Conservation (phyloP, 805 yeast species). For the Metschnikowia vanudenii region DNA sequence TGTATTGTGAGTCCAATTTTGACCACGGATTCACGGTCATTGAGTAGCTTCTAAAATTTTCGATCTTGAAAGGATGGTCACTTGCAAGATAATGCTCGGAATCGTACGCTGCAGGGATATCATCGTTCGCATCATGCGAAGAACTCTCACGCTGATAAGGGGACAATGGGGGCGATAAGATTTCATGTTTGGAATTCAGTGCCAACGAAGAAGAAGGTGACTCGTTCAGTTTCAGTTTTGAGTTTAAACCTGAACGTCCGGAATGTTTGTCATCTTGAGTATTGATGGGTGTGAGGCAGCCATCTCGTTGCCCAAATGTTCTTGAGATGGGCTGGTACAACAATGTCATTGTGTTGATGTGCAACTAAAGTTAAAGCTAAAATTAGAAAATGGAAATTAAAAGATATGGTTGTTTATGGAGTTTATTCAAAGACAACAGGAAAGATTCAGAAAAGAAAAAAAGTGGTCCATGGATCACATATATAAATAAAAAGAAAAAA, state of each 20-base stretch:
- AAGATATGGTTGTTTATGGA: neutral
- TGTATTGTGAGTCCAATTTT: slow-evolving; percentile 44
- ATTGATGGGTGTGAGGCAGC: slow-evolving; percentile 33
- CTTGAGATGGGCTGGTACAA: slow-evolving; percentile 36
- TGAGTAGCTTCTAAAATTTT: slow-evolving; percentile 44
- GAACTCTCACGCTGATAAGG: slow-evolving; percentile 21
- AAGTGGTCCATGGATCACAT: slow-evolving; percentile 5
- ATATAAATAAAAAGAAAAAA: slow-evolving; percentile 12
- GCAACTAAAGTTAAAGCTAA: neutral
- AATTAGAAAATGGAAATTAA: neutral
- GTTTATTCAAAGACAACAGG: neutral
- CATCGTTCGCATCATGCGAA: slow-evolving; percentile 14
- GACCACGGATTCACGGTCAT: slow-evolving; percentile 54
- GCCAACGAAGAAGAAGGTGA: slow-evolving; percentile 3
- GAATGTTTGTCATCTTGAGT: slow-evolving; percentile 10
- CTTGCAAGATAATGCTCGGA: slow-evolving; percentile 21
- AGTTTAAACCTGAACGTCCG: neutral
- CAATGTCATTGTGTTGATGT: slow-evolving; percentile 23
- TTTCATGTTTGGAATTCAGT: slow-evolving; percentile 18
- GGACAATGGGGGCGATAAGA: slow-evolving; percentile 30
- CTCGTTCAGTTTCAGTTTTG: neutral
- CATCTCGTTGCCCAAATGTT: slow-evolving; percentile 29
- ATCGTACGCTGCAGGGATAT: slow-evolving; percentile 3
- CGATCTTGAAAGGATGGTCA: slow-evolving; percentile 45
- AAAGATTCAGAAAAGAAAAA: neutral